Percentiles rank a stretch among this genome's conserved stretches.
Conservation (phyloP, 2,329 filamentous ascomycete species). For the Alternaria tenuissima region DNA sequence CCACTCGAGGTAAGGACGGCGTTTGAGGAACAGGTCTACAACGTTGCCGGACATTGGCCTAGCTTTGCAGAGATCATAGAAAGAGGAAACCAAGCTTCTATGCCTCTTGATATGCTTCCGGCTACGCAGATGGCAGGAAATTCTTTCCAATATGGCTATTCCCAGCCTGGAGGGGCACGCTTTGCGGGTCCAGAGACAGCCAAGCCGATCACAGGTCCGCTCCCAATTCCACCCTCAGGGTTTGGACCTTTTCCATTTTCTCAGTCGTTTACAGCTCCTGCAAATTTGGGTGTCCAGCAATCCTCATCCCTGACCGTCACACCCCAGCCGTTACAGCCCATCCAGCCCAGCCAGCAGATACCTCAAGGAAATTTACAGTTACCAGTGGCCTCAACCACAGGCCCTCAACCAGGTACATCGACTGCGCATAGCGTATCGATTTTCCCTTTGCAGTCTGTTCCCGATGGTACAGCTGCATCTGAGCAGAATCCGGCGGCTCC, state of each 20-base stretch:
- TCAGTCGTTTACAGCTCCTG: not conserved
- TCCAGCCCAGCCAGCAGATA: not conserved
- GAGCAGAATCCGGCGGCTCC: not conserved
- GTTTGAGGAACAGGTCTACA: not conserved
- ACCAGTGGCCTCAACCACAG: not conserved
- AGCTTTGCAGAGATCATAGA: not conserved
- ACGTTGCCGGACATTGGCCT: not conserved
- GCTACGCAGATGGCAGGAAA: not conserved
- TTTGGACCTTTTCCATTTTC: no score
- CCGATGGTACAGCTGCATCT: slow-evolving; percentile 1
- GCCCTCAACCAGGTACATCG: not conserved
- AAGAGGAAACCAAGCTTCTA: not conserved
- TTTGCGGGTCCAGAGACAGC: not conserved
- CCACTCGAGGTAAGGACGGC: slow-evolving; percentile 4
- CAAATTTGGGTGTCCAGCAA: not conserved
- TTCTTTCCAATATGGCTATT: not conserved
- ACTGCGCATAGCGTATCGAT: not conserved
- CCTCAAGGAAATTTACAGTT: not conserved
- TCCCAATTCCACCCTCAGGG: not conserved
- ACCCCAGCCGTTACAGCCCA: not conserved
- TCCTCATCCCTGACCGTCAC: no score
- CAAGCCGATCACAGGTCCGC: not conserved
- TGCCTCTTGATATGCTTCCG: no score
- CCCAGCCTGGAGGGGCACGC: not conserved
- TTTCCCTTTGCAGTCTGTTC: not conserved